Percentiles rank a stretch among this genome's conserved stretches.
Conservation (phyloP, 306 rosid species). For the Quercus agrifolia region DNA sequence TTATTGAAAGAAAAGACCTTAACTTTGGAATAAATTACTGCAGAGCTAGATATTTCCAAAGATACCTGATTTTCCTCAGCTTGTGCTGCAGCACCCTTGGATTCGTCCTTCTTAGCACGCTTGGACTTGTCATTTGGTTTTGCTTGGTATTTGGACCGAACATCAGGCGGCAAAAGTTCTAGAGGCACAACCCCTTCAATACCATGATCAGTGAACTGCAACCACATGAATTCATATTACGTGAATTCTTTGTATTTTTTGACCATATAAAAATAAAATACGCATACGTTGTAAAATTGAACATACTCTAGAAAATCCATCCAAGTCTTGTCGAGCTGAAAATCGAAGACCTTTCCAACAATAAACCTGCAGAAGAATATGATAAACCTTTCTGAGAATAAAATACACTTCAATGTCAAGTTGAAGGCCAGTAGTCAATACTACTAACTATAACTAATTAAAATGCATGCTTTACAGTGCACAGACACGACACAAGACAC, state of each 20-base stretch:
- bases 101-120: conserved; percentile 83
- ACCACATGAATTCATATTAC: conserved; percentile 1
- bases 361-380: conserved; percentile 64
- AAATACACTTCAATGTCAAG: background rate
- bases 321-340: conserved; percentile 96
- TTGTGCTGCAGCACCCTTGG: conserved; percentile 59
- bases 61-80: conserved; percentile 85
- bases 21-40: background rate
- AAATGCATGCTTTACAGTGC: background rate
- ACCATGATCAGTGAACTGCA: conserved; percentile 89
- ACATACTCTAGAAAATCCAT: conserved; percentile 86
- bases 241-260: background rate
- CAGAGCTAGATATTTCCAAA: conserved; percentile 20
- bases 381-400: background rate
- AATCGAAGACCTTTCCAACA: conserved; percentile 98
- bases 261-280: background rate
- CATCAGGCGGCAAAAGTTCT: conserved; percentile 84
- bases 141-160: conserved; percentile 75
- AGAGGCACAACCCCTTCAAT: conserved; percentile 92
- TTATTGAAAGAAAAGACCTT: background rate
- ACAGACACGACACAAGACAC: too few species aligned
- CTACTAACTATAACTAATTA: background rate
- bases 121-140: conserved; percentile 80
- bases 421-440: background rate
- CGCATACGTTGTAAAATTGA: background rate